Evolutionary conservation across 495 filamentous ascomycete genomes (phyloP), one percentile per base, ranked within the genome.

Genomic region (Hypoxylon crocopeplum): DNA sequence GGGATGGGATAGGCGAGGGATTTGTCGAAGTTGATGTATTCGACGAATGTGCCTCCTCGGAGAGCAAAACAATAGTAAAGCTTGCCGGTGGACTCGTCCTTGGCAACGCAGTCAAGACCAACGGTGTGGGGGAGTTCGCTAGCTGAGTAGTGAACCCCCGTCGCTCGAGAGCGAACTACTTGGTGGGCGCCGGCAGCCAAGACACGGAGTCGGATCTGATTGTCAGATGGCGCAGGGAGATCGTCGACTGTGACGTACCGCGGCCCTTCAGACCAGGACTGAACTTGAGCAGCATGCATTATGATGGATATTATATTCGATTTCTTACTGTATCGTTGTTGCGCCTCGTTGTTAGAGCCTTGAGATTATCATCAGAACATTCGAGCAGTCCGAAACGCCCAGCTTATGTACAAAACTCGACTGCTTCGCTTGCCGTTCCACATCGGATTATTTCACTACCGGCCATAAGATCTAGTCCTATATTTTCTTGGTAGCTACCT

Each of bases 141-240:
- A 38, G 64, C 60, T 10, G 69, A 64, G 68, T 76, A 79, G 42
- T 80, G 77, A 7, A 48, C 57, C 0, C 79, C 77, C 8, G 71
- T 59, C 42, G 76, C 77, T 15, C 77, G 75, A 40, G 69, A 67
- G 29, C 71, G 73, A 29, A 79, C 79, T 11, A 79, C 52, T 21
- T 66, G 68, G 67, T 82, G 79, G 19, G 76, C 60, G 27, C 71
- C 77, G 20, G 72, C 49, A 45, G 76, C 76, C 49, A 72, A 62
- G 56, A 72, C 61, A 17, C 62, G 65, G 40, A 70, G 62, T 41
- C 69, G 65, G 51, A 72, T 48, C 39, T 70, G 57, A 17, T 19
- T 54, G 10, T 52, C 59, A 32, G 59, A 58, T 13, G 65, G 68
- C 6, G 70, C 19, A 12, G 62, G 66, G 17, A 48, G 46, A 48